phyloP scores from a whole-genome alignment of 1,139 yeast genomes.

The Suhomyces yuchorum region DNA sequence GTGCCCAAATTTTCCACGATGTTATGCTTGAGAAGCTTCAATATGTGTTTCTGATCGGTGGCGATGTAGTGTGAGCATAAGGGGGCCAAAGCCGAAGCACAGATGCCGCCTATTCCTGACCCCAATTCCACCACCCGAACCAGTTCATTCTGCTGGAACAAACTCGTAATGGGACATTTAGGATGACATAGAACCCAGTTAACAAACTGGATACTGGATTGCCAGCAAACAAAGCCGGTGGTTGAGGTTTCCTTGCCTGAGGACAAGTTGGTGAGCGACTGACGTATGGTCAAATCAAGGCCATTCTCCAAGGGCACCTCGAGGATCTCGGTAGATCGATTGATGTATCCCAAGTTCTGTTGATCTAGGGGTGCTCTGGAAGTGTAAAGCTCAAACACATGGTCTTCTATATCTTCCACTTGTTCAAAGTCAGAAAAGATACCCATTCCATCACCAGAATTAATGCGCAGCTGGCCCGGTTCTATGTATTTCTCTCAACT shows the following conservation, averaged over 20 bases:
- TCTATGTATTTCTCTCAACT: too few relatives aligned
- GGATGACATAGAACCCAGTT: slow-evolving; percentile 50
- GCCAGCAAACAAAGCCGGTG: slow-evolving; percentile 75
- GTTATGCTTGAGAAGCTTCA: slow-evolving; percentile 54
- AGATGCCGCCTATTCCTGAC: slow-evolving; percentile 62
- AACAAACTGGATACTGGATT: slow-evolving; percentile 49
- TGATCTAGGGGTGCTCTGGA: slow-evolving; percentile 33
- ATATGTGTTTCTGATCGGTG: slow-evolving; percentile 62
- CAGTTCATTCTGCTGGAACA: slow-evolving; percentile 17
- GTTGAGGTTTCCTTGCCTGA: slow-evolving; percentile 48
- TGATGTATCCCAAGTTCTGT: slow-evolving; percentile 52
- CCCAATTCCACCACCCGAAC: slow-evolving; percentile 60
- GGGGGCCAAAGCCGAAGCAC: slow-evolving; percentile 50
- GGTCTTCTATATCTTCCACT: slow-evolving; percentile 41
- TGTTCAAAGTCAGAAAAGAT: slow-evolving; percentile 19
- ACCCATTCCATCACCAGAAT: not conserved
- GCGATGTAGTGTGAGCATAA: slow-evolving; percentile 46
- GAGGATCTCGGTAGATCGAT: slow-evolving; percentile 34
- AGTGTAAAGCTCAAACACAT: slow-evolving; percentile 51
- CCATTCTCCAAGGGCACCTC: slow-evolving; percentile 35
- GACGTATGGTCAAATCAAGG: slow-evolving; percentile 38
- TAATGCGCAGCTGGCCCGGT: not conserved
- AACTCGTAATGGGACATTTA: slow-evolving; percentile 26
- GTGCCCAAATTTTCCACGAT: slow-evolving; percentile 38
- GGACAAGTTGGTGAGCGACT: slow-evolving; percentile 45